Base-by-base conservation (phyloP, 164 flowering plant species). In the Vitis cinerea region DNA sequence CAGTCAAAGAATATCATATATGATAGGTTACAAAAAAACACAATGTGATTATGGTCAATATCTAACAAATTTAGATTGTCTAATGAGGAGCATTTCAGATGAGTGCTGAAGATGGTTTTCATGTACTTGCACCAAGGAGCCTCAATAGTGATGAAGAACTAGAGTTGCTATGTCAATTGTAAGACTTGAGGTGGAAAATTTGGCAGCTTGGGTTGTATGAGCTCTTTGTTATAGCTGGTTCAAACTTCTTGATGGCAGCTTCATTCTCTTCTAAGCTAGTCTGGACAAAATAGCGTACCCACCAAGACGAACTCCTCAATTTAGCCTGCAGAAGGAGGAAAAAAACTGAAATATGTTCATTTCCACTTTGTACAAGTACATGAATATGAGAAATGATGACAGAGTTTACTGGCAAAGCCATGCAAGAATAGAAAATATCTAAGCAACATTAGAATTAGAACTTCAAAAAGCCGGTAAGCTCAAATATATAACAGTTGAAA, bases 271-370 rank as follows among this genome's bases (percentile, higher is more conserved):
- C 92, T 61, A 91, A 71, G 74, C 85, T 87, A 13, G 78, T 89
- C 72, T 87, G 92, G 65, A 81, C 75, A 72, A 91, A 89, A 71
- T 75, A 93, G 31, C 83, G 77, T 29, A 80, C 73, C 95, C 98
- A 93, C 98, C 95, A 93, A 17, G 95, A 79, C 27, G 89, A 67
- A 72, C 92, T 89, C 74, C 98, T 81, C 86, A 88, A 74, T 77
- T 91, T 91, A n/a, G 97, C 93, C 97, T 93, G 63, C 65, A 74
- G 29, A 61, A 67, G 56, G 30, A 47, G 58, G 27, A 23, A 23
- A 44, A 78, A 56, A 30, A 57, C 17, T 48, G 8, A 9, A 73
- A 16, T 6, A 52, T 15, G 56, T 53, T 62, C 71, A 14, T 14
- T 65, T 23, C 27, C 29, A 4, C 2, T 8, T 9, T 31, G 23